A percentile compares a stretch with the other conserved stretches of the same genome.
Conservation (phyloP, 208 protist species). For the Trichomonas tenax region DNA sequence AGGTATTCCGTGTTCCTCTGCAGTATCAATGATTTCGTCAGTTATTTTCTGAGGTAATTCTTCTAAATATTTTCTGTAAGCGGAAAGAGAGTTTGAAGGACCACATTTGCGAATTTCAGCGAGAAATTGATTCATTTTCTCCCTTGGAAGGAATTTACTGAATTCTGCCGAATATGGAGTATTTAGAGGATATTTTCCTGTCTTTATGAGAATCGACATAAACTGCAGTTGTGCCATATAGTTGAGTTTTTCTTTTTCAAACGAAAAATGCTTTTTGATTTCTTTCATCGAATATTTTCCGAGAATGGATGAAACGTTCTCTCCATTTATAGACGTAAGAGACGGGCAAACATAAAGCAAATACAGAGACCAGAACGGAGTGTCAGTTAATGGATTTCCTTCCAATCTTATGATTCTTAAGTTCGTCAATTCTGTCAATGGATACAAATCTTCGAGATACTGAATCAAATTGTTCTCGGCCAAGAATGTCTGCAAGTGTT, state of each 20-base stretch:
- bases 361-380: neutral
- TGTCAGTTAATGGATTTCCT: neutral
- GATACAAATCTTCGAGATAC: slow-evolving; percentile 13
- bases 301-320: neutral
- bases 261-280: neutral
- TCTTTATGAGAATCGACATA: neutral
- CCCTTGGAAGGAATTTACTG: neutral
- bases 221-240: neutral
- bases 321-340: neutral
- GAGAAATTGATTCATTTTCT: neutral
- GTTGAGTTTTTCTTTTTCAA: neutral
- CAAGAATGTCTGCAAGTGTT: neutral
- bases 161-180: neutral
- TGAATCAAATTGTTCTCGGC: neutral
- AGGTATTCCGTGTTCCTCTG: neutral
- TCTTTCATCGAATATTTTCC: neutral
- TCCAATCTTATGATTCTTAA: neutral
- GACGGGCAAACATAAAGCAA: neutral
- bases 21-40: neutral
- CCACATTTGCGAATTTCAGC: neutral
- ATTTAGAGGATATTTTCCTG: neutral
- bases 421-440: neutral
- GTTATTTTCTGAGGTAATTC: neutral
- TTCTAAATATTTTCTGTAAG: neutral
- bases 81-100: neutral